These are phyloP conservation scores for Arctium minus DNA, from an alignment of 129 eudicot species.

Conservation along the genomic window DNA sequence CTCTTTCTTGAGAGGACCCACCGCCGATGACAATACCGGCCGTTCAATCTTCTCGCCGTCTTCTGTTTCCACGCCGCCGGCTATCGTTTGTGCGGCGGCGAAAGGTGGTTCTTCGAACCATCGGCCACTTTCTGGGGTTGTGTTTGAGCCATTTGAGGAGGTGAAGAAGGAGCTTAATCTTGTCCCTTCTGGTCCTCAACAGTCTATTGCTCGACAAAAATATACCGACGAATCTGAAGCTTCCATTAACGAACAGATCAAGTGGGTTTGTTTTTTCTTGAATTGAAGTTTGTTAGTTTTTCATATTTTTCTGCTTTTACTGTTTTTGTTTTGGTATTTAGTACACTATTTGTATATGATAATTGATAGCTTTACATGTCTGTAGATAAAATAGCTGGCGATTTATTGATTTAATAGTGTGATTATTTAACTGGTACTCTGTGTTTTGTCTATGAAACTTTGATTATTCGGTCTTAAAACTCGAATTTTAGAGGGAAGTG, in stretches of 20 bases:
- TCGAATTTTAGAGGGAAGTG: background rate
- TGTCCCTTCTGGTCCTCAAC: slow-evolving; percentile 61
- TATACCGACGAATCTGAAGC: slow-evolving; percentile 55
- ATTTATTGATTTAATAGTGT: background rate
- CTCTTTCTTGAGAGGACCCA: slow-evolving; percentile 16
- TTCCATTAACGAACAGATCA: slow-evolving; percentile 82
- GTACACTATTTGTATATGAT: background rate
- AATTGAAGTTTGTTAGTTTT: background rate
- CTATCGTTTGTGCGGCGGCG: slow-evolving; percentile 41
- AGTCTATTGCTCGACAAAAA: slow-evolving; percentile 83
- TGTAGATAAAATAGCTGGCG: background rate
- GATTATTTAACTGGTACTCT: background rate
- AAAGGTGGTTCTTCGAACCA: slow-evolving; percentile 43
- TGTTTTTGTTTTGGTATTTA: background rate
- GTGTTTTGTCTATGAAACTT: background rate
- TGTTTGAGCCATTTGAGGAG: slow-evolving; percentile 86
- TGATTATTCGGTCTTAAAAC: background rate
- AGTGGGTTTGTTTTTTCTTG: slow-evolving; percentile 32
- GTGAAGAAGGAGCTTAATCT: slow-evolving; percentile 83
- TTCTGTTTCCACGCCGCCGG: slow-evolving; percentile 1
- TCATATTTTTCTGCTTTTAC: background rate
- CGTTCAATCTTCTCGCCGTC: slow-evolving; percentile 10
- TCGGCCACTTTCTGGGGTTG: slow-evolving; percentile 55
- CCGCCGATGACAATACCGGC: background rate
- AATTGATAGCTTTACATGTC: background rate